Percentiles rank a stretch among this genome's conserved stretches.
These are phyloP conservation scores for Coemansia sp. DNA, from an alignment of 192 early-diverging fungal species.

Conservation along the genomic window DNA sequence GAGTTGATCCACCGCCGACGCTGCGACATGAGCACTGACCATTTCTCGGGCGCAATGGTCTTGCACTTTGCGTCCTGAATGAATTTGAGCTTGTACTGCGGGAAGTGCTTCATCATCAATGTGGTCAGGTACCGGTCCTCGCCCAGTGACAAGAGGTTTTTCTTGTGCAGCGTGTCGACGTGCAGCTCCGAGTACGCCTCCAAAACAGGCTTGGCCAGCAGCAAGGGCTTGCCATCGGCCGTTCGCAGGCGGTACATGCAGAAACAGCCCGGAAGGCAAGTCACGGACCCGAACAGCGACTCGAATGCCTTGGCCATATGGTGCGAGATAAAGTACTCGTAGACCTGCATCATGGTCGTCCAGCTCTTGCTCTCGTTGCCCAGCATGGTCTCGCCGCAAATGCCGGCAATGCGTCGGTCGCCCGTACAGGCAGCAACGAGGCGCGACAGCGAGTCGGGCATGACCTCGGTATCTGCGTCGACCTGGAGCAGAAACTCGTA, in stretches of 20 bases:
- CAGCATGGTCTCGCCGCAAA: slow-evolving; percentile 93
- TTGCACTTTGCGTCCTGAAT: slow-evolving; percentile 84
- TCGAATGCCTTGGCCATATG: slow-evolving; percentile 90
- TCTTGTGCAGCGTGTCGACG: slow-evolving; percentile 96
- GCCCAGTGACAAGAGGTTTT: slow-evolving; percentile 93
- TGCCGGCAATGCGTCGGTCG: slow-evolving; percentile 76
- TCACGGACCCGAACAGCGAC: slow-evolving; percentile 77
- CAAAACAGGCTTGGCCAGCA: slow-evolving; percentile 77
- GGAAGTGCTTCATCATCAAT: slow-evolving; percentile 97
- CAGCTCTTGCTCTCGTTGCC: slow-evolving; percentile 86
- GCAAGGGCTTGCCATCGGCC: slow-evolving; percentile 62
- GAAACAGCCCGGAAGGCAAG: slow-evolving; percentile 86
- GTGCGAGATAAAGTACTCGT: slow-evolving; percentile 92
- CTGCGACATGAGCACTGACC: slow-evolving; percentile 88
- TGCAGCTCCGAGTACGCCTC: slow-evolving; percentile 87
- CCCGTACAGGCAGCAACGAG: slow-evolving; percentile 78
- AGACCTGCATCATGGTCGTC: slow-evolving; percentile 98
- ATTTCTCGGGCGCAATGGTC: slow-evolving; percentile 90
- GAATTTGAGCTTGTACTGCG: slow-evolving; percentile 90
- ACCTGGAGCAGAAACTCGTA: slow-evolving; percentile 81
- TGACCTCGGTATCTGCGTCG: slow-evolving; percentile 83
- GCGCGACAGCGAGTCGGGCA: slow-evolving; percentile 83
- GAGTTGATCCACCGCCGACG: slow-evolving; percentile 99
- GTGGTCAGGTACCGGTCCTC: slow-evolving; percentile 98
- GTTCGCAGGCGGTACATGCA: slow-evolving; percentile 83